These are phyloP conservation scores for Paramyrothecium sp. DNA, from an alignment of 2,329 filamentous ascomycete species.

Conservation along the genomic window DNA sequence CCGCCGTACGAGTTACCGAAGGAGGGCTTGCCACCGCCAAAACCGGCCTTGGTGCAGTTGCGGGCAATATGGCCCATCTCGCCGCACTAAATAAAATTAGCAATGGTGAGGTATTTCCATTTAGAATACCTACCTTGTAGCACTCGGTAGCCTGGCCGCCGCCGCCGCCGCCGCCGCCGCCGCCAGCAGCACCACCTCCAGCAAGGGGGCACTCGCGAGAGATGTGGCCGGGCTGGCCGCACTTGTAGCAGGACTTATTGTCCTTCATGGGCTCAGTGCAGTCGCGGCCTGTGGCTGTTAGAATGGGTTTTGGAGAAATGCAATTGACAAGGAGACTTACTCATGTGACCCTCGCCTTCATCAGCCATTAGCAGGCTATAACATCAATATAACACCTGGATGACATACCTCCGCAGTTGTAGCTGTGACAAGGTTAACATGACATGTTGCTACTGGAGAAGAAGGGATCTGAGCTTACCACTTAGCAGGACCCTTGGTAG, in stretches of 20 bases:
- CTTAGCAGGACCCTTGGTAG: conserved; percentile 78
- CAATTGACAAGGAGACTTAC: conserved; percentile 46
- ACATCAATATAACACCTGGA: background rate
- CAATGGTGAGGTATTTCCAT: background rate
- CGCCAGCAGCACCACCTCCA: conserved; percentile 34
- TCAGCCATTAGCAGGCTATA: background rate
- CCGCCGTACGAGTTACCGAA: conserved; percentile 48
- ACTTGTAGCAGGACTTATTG: conserved; percentile 74
- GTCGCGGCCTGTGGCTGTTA: conserved; percentile 67
- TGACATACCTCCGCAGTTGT: conserved; percentile 74
- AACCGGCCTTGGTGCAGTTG: conserved; percentile 70
- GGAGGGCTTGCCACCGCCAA: conserved; percentile 45
- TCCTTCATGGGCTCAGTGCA: conserved; percentile 89
- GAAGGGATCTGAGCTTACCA: conserved; percentile 55
- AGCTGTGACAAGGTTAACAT: conserved; percentile 49
- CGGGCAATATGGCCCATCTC: conserved; percentile 95
- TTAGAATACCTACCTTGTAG: conserved; percentile 67
- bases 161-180: conserved; percentile 30
- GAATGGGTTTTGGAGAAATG: background rate
- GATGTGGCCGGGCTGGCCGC: conserved; percentile 83
- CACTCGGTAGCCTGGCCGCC: conserved; percentile 65
- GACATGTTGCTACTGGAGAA: background rate
- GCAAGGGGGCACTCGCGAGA: conserved; percentile 77
- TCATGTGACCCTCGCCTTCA: conserved; percentile 70
- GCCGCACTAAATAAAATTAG: conserved; percentile 62